Base-by-base conservation (phyloP, 2,329 filamentous ascomycete genomes). In the Furcasterigmium sp. region DNA sequence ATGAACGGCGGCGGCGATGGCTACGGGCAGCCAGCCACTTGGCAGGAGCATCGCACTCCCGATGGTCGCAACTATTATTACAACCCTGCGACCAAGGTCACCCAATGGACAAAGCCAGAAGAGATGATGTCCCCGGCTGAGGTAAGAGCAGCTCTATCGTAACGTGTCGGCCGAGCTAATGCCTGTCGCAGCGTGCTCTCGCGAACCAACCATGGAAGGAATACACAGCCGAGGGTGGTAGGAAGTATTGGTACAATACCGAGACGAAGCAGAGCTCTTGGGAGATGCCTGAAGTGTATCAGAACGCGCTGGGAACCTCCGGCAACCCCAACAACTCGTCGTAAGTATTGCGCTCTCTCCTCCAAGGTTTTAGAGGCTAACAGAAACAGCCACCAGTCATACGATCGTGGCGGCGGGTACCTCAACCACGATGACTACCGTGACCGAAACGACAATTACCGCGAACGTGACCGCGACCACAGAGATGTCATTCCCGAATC, bases 191-290 rank as follows among this genome's bases (percentile, higher is more conserved):
- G 88, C 85, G 85, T 59, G 87, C 87, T 43, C 75, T 94, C 38
- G 76, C 85, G 40, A 84, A 84, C 55, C 87, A 93, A 54, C 87
- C 87, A 51, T 98, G 91, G 90, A 93, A 91, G 58, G 89, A 95
- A 64, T 93, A 95, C 59, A 89, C 85, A 20, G 84, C 87, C 18
- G 82, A 90, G 49, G 87, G 88, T 51, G 93, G 91, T 37, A 82
- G 84, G 56, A 88, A 91, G 60, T 98, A 98, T 67, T 98, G 90
- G 87, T 91, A 91, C 64, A 93, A 98, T 64, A 87, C 84, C 26
- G 85, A 94, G 64, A 91, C 87, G 36, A 91, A 91, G 66, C 79
- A 90, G 68, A 97, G 90, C 62, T 89, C 87, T 25, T 98, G 93
- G 93, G 85, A 91, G 57, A 91, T 95, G 77, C 93, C 93, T 44